Conservation (phyloP, 305 asterid genomes). For the Ilex paraguariensis region DNA sequence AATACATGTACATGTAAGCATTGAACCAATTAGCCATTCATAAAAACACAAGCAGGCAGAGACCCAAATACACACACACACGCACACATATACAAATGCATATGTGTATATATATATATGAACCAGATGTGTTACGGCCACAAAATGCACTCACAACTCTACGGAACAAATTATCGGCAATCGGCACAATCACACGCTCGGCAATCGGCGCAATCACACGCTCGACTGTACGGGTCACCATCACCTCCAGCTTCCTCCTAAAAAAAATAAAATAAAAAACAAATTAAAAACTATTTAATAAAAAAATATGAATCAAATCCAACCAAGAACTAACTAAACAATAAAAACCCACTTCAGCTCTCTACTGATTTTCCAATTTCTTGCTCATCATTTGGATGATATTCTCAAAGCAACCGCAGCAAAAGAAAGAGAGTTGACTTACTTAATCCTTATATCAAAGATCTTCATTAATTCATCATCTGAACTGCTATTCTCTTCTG, state of each 20-base stretch:
- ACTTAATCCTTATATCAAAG: slow-evolving; percentile 23
- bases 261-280: background rate
- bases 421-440: slow-evolving; percentile 15
- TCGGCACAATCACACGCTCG: slow-evolving; percentile 23
- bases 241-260: slow-evolving; percentile 18
- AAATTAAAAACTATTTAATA: background rate
- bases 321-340: slow-evolving; percentile 12
- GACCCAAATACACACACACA: too few species aligned
- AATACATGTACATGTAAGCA: too few species aligned
- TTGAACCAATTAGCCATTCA: too few species aligned
- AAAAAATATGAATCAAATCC: background rate
- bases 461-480: slow-evolving; percentile 17
- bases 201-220: slow-evolving; percentile 19
- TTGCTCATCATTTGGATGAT: too few species aligned
- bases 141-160: slow-evolving; percentile 31
- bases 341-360: slow-evolving; percentile 11
- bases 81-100: too few species aligned
- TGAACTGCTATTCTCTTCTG: slow-evolving; percentile 20
- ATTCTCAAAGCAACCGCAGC: background rate
- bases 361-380: slow-evolving; percentile 5
- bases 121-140: background rate
- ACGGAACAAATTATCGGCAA: slow-evolving; percentile 18
- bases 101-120: too few species aligned
- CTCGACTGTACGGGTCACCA: slow-evolving; percentile 16
- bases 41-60: too few species aligned